phyloP scores from a whole-genome alignment of 768 basidiomycete genomes.

The Lactifluus pinguis region DNA sequence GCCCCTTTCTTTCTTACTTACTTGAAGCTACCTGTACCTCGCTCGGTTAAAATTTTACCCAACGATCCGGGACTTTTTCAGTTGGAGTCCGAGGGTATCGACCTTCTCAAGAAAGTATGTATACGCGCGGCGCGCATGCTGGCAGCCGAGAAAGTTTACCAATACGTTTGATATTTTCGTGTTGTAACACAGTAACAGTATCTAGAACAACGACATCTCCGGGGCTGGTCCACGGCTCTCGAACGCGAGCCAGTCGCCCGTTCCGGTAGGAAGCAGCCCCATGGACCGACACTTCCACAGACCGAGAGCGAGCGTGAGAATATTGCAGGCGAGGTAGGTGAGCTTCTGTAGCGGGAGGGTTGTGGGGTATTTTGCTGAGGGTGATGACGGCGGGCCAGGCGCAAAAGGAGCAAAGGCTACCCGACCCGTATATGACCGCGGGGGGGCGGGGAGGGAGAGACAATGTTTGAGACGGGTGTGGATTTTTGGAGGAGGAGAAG shows the following conservation, averaged over 20 bases:
- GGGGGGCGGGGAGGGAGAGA: too few relatives aligned
- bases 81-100: too few relatives aligned
- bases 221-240: constrained; percentile 65
- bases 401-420: constrained; percentile 64
- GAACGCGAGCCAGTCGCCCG: constrained; percentile 92
- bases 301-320: constrained; percentile 72
- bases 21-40: too few relatives aligned
- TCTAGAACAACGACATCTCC: constrained; percentile 25
- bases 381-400: constrained; percentile 39
- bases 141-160: too few relatives aligned
- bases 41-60: too few relatives aligned
- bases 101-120: too few relatives aligned
- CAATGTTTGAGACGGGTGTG: too few relatives aligned
- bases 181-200: not conserved
- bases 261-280: constrained; percentile 85
- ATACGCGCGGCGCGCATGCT: too few relatives aligned
- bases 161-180: not conserved
- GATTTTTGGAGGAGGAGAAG: not conserved
- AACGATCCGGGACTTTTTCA: too few relatives aligned
- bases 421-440: too few relatives aligned
- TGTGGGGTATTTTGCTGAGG: constrained; percentile 36
- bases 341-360: constrained; percentile 64
- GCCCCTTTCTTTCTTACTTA: too few relatives aligned
- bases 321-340: constrained; percentile 62
- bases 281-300: constrained; percentile 91